Base-by-base conservation (phyloP, 192 early-diverging fungal genomes). In the Dissophora globulifera region DNA sequence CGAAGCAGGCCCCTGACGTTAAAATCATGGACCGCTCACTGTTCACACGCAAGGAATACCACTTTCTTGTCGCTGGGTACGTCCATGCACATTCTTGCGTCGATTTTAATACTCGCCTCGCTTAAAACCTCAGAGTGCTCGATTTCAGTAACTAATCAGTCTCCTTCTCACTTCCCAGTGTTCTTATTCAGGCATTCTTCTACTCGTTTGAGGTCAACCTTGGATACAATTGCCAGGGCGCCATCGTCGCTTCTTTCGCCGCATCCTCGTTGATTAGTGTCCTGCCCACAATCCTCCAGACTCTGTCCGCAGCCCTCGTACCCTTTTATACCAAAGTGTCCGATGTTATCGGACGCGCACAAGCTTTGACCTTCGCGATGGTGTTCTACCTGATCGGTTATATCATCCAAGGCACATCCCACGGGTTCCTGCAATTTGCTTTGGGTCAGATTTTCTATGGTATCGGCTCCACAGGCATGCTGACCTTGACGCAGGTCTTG, bases 351-450 rank as follows among this genome's bases (percentile, higher is more conserved):
- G 70, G 70, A 16, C 61, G 70, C 49, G 70, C 70, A 3, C 30
- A 65, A 57, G 15, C 70, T n/a, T 65, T 75, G 70, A 75, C 70
- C 43, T 19, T 65, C 26, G 62, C 70, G 40, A 75, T 75, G 70
- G 29, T 75, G 42, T 65, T 65, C 11, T 75, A 75, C 40, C 27
- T 65, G 49, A 23, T 75, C 62, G 70, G 70, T 17, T 75, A 75
- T 32, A 60, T 43, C 22, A 75, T 75, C 29, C 70, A 75, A 20
- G 70, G 70, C 9, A 65, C 61, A 22, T 33, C 70, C 43, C 51
- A 60, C 12, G 0, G 4, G 0, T 75, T 75, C 27, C 7, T 48
- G 3, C 70, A 75, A 42, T 54, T 47, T 54, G 70, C 70, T 20
- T 29, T 75, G 8, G 70, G 70, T 22, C 70, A 75, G 43, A 75